A percentile compares a stretch with the other conserved stretches of the same genome.
Conservation (phyloP, 768 basidiomycete genomes). For the Lentinula detonsa region DNA sequence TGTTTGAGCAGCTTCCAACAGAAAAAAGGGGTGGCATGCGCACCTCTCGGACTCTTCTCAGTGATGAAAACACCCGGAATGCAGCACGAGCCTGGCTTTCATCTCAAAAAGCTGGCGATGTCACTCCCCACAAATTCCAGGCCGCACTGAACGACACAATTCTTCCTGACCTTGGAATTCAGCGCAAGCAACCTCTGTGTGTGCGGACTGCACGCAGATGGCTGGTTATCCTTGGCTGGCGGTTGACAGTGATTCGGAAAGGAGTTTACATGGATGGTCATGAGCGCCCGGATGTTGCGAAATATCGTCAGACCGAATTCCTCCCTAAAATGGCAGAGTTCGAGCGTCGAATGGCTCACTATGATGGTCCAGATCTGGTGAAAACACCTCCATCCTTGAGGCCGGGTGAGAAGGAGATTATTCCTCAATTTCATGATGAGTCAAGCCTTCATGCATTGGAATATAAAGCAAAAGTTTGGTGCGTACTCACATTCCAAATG, state of each 20-base stretch:
- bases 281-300: conserved; percentile 27
- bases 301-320: conserved; percentile 23
- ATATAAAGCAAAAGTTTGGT: too few species aligned
- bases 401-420: too few species aligned
- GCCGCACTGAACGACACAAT: conserved; percentile 21
- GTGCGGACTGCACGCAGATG: conserved; percentile 28
- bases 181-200: conserved; percentile 16
- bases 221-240: conserved; percentile 28
- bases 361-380: too few species aligned
- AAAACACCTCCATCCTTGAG: too few species aligned
- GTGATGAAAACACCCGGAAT: conserved; percentile 17
- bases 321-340: conserved; percentile 18
- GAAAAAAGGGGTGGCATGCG: conserved; percentile 19
- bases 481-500: too few species aligned
- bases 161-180: conserved; percentile 24
- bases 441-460: too few species aligned
- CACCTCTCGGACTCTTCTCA: conserved; percentile 12
- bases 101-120: conserved; percentile 16
- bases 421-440: too few species aligned
- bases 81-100: conserved; percentile 15
- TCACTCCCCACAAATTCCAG: conserved; percentile 22
- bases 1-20: conserved; percentile 25
- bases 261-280: conserved; percentile 35
- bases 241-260: conserved; percentile 17
- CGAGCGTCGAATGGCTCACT: too few species aligned